Evolutionary conservation across 305 asterid species (phyloP), one percentile per base, ranked within the genome.

Genomic region (Fraxinus ornus): DNA sequence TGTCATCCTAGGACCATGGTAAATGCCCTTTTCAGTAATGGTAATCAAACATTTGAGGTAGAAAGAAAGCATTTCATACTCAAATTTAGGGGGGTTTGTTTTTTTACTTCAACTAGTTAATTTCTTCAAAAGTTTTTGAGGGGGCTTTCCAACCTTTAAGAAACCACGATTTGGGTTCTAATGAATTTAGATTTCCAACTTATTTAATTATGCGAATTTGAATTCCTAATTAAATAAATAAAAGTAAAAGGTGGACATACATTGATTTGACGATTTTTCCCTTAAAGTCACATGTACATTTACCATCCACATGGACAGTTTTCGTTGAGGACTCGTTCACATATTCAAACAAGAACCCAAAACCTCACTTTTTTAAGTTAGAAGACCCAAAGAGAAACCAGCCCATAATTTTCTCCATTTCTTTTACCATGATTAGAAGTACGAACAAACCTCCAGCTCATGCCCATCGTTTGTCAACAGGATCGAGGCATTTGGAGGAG

Each of bases 401-500:
- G 26, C 22, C 62, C 62, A 6, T 52, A 17, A 52, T 17, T 52
- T 52, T 52, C 62, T n/a, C 7, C 17, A 13, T 3, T 3, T 13
- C 1, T 49, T 13, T 3, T n/a, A 5, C 66, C 2, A n/a, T 55
- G 24, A 55, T n/a, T n/a, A 55, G 1, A 55, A 55, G 24, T 55
- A 55, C 2, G 9, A 5, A n/a, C 66, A n/a, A n/a, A 55, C 66
- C 10, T 55, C 73, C 28, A 8, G 26, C 60, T 77, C 19, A 4
- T 4, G 0, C 47, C 62, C 8, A 26, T 47, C 22, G 33, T 32
- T 77, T 64, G 84, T 66, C 21, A 19, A 57, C 91, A 94, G 98
- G 76, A 91, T 94, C 60, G 99, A 93, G 78, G 89, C 93, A 35
- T 94, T 94, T 85, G 98, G 99, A 77, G 97, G 97, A 84, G 88